Conservation (phyloP, 2,329 filamentous ascomycete species). For the Apiospora pterosperma region DNA sequence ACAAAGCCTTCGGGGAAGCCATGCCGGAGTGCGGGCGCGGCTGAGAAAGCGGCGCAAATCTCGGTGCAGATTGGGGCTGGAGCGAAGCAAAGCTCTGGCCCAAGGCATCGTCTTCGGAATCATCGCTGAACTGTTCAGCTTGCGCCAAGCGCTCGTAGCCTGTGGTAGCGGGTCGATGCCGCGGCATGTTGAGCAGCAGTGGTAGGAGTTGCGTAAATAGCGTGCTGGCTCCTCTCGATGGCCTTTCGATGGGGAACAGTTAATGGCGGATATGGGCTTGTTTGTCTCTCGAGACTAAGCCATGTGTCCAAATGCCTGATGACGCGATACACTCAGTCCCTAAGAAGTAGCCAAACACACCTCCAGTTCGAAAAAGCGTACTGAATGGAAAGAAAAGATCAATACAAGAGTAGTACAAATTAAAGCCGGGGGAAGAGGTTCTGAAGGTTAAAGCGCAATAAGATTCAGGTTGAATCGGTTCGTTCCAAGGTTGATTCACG, state of each 20-base stretch:
- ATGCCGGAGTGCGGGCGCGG: slow-evolving; percentile 59
- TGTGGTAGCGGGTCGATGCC: slow-evolving; percentile 67
- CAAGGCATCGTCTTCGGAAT: slow-evolving; percentile 65
- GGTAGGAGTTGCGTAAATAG: neutral
- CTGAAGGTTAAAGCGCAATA: neutral
- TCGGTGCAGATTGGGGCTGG: slow-evolving; percentile 53
- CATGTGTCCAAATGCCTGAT: neutral
- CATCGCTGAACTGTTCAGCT: slow-evolving; percentile 71
- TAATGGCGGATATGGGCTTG: neutral
- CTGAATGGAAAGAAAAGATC: neutral
- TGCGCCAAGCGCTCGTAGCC: slow-evolving; percentile 84
- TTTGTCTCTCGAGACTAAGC: neutral
- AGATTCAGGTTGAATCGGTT: neutral
- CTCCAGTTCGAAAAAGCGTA: neutral
- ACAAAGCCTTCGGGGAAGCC: slow-evolving; percentile 48
- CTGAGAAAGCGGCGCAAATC: slow-evolving; percentile 62
- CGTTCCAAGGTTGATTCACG: neutral
- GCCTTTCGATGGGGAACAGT: neutral
- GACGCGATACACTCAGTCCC: neutral
- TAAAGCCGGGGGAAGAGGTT: neutral
- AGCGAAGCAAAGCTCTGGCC: slow-evolving; percentile 49
- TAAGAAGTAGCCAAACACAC: neutral
- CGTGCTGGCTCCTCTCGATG: neutral
- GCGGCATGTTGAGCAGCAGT: slow-evolving; percentile 53
- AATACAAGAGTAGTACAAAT: neutral